A percentile compares a stretch with the other conserved stretches of the same genome.
phyloP scores from a whole-genome alignment of 2,329 filamentous ascomycete species.

The Pseudogymnoascus verrucosus region DNA sequence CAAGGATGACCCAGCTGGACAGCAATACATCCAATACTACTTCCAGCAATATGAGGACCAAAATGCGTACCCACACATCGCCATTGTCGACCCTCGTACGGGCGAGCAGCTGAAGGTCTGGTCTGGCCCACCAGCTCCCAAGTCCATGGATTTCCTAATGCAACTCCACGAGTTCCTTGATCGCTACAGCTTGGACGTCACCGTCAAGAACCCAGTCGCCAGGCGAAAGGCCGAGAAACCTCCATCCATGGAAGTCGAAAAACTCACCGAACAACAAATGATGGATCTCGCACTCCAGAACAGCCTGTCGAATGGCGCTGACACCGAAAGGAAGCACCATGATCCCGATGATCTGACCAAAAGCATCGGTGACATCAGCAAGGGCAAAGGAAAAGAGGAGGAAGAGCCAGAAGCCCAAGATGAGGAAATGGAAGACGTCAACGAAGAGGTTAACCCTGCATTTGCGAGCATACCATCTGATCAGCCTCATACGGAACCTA shows the following conservation, averaged over 20 bases:
- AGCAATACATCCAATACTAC: constrained; percentile 85
- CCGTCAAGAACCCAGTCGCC: constrained; percentile 89
- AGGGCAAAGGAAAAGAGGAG: constrained; percentile 46
- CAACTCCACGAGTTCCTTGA: constrained; percentile 96
- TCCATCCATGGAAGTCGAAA: constrained; percentile 66
- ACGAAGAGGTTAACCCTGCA: constrained; percentile 26
- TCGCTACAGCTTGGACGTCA: constrained; percentile 79
- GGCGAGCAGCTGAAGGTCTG: constrained; percentile 96
- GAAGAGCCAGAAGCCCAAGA: constrained; percentile 32
- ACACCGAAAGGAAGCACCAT: constrained; percentile 46
- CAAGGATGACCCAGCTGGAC: constrained; percentile 71
- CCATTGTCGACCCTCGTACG: constrained; percentile 89
- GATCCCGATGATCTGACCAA: constrained; percentile 89
- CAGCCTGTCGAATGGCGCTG: constrained; percentile 53
- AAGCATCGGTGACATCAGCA: constrained; percentile 41
- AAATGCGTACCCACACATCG: constrained; percentile 93
- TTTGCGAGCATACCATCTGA: constrained; percentile 68
- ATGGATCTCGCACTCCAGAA: constrained; percentile 87
- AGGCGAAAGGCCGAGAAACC: constrained; percentile 63
- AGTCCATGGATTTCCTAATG: constrained; percentile 72
- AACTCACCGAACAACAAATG: constrained; percentile 97
- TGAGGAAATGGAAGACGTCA: constrained; percentile 26
- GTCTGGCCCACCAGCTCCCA: constrained; percentile 75
- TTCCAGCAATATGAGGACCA: constrained; percentile 68
- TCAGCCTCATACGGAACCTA: constrained; percentile 71